phyloP scores from a whole-genome alignment of 2,329 filamentous ascomycete genomes.

The Pseudogymnoascus sp. region DNA sequence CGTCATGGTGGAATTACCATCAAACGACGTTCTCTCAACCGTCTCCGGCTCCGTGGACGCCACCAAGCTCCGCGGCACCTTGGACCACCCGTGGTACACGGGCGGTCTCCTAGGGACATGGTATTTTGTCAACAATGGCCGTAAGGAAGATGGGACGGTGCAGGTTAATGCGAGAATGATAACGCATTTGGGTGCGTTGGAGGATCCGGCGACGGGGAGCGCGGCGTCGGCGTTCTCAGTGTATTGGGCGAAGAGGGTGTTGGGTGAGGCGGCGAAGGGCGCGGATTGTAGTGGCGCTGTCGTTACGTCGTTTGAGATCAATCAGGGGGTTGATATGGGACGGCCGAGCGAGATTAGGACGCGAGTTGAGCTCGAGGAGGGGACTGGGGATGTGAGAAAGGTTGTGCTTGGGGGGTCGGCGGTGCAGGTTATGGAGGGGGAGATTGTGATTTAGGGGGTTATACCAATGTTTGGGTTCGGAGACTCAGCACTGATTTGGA shows the following conservation, averaged over 20 bases:
- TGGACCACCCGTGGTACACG: constrained; percentile 3
- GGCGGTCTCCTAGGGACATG: not conserved
- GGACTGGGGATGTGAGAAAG: constrained; percentile 15
- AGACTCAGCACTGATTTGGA: constrained; percentile 48
- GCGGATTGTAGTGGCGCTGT: constrained; percentile 30
- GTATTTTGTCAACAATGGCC: constrained; percentile 21
- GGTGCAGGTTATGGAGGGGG: constrained; percentile 22
- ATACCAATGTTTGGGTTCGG: constrained; percentile 44
- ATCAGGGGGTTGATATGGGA: constrained; percentile 64
- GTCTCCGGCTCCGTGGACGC: constrained; percentile 35
- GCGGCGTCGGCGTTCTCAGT: constrained; percentile 51
- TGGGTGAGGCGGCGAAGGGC: constrained; percentile 25
- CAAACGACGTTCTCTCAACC: constrained; percentile 41
- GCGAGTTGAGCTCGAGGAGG: constrained; percentile 16
- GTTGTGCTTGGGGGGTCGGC: constrained; percentile 20
- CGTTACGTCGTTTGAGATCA: constrained; percentile 34
- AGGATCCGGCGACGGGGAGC: constrained; percentile 58
- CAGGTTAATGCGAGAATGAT: constrained; percentile 56
- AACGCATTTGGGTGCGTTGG: constrained; percentile 31
- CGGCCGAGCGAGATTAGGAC: constrained; percentile 21
- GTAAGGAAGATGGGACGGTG: constrained; percentile 22
- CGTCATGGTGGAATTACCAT: constrained; percentile 54
- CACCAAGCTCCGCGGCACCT: constrained; percentile 31
- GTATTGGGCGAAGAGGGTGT: constrained; percentile 44
- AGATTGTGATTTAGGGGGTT: constrained; percentile 14